Percentiles rank a stretch among this genome's conserved stretches.
phyloP scores from a whole-genome alignment of 2,329 filamentous ascomycete genomes.

The Clonostachys sp. region DNA sequence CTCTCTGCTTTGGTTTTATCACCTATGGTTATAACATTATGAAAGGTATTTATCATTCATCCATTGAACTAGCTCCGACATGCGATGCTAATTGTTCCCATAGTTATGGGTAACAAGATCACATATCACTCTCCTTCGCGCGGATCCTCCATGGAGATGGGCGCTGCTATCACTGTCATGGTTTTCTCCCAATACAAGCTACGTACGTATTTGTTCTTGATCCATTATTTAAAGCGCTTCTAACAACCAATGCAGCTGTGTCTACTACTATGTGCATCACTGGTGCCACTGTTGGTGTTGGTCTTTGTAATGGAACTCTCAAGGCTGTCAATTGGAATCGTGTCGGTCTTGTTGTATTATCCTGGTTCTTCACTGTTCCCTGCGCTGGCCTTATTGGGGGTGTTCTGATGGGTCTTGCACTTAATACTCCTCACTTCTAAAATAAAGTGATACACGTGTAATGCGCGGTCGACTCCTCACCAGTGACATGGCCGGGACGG shows the following conservation, averaged over 20 bases:
- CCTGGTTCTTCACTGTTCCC: slow-evolving; percentile 18
- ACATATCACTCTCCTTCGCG: slow-evolving; percentile 29
- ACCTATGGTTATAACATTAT: slow-evolving; percentile 32
- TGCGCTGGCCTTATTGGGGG: slow-evolving; percentile 17
- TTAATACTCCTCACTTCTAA: slow-evolving; percentile 12
- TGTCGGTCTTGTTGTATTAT: slow-evolving; percentile 13
- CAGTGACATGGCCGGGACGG: too few species aligned
- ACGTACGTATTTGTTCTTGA: slow-evolving; percentile 18
- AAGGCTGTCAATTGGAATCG: slow-evolving; percentile 16
- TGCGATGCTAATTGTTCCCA: slow-evolving; percentile 5
- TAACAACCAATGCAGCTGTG: slow-evolving; percentile 5
- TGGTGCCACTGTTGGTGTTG: slow-evolving; percentile 15
- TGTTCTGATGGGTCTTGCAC: slow-evolving; percentile 14
- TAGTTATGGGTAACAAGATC: slow-evolving; percentile 27
- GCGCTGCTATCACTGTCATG: slow-evolving; percentile 22
- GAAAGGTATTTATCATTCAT: slow-evolving; percentile 11
- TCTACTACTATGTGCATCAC: slow-evolving; percentile 18
- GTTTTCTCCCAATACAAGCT: slow-evolving; percentile 39
- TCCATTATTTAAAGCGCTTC: not conserved
- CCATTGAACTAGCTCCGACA: slow-evolving; percentile 6
- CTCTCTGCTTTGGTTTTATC: slow-evolving; percentile 28
- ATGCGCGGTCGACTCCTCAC: too few species aligned
- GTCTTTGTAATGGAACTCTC: slow-evolving; percentile 12
- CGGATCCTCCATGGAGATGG: slow-evolving; percentile 30
- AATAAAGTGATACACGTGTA: too few species aligned